Evolutionary conservation across 495 filamentous ascomycete species (phyloP).

Genomic region (Penicillium angulare): DNA sequence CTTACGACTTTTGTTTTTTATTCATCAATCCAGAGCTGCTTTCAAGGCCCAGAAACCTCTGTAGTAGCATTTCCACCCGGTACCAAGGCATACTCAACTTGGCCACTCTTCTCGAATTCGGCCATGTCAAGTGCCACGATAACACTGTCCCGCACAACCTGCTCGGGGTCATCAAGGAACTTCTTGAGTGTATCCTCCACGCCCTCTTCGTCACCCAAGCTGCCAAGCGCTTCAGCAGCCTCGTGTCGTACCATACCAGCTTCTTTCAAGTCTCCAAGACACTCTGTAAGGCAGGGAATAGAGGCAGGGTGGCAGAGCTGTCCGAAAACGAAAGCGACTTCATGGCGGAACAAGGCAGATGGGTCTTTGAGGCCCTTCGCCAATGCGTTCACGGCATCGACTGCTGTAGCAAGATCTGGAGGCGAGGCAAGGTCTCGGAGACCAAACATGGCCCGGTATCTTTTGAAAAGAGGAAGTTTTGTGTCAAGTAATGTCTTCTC

Average conservation of each 20-base stretch:
- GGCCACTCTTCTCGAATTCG: constrained; percentile 86
- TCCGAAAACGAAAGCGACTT: constrained; percentile 97
- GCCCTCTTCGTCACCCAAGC: constrained; percentile 87
- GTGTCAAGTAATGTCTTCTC: constrained; percentile 77
- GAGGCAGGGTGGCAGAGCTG: constrained; percentile 95
- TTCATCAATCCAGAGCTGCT: constrained; percentile 14
- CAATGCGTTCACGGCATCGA: constrained; percentile 77
- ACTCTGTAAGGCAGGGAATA: constrained; percentile 79
- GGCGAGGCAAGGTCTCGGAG: constrained; percentile 91
- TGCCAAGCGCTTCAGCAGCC: constrained; percentile 95
- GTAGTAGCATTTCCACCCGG: constrained; percentile 51
- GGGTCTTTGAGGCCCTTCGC: constrained; percentile 83
- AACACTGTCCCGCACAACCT: constrained; percentile 91
- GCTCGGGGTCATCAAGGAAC: constrained; percentile 86
- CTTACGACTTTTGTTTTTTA: constrained; percentile 26
- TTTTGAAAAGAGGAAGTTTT: constrained; percentile 75
- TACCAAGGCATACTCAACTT: constrained; percentile 87
- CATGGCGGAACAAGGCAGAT: constrained; percentile 94
- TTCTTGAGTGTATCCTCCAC: constrained; percentile 81
- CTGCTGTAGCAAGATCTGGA: constrained; percentile 81
- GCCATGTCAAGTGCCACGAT: constrained; percentile 98
- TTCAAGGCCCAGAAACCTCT: constrained; percentile 39
- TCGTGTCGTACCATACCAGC: constrained; percentile 96
- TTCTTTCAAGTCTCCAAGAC: constrained; percentile 76
- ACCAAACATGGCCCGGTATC: constrained; percentile 98